Evolutionary conservation across 495 filamentous ascomycete species (phyloP).

Genomic region (Penicillium atrosanguineum): DNA sequence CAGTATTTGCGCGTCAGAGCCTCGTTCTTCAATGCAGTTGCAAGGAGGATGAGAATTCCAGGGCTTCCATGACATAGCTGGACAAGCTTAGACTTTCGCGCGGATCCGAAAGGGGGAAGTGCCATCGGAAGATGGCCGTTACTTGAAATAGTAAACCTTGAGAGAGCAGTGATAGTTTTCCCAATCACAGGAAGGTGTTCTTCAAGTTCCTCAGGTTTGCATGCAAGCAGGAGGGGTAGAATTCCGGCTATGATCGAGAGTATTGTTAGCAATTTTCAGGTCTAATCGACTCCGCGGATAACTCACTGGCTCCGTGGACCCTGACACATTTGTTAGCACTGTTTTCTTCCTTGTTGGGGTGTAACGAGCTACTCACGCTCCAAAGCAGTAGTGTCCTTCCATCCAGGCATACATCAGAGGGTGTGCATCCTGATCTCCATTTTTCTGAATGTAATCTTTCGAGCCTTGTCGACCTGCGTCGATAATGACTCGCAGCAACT

Average conservation of each 20-base stretch:
- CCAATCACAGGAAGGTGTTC: slow-evolving; percentile 36
- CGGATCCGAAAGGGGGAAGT: slow-evolving; percentile 20
- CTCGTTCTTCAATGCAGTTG: slow-evolving; percentile 29
- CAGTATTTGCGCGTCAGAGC: slow-evolving; percentile 27
- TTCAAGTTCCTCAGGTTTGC: slow-evolving; percentile 25
- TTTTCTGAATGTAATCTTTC: slow-evolving; percentile 23
- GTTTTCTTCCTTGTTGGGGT: neutral
- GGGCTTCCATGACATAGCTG: slow-evolving; percentile 50
- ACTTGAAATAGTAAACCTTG: slow-evolving; percentile 31
- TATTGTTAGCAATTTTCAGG: neutral
- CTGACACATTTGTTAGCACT: slow-evolving; percentile 10
- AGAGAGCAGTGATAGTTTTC: slow-evolving; percentile 38
- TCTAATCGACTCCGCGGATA: neutral
- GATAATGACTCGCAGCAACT: slow-evolving; percentile 35
- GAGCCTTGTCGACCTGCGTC: slow-evolving; percentile 34
- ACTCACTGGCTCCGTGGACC: slow-evolving; percentile 35
- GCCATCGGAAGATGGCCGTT: slow-evolving; percentile 44
- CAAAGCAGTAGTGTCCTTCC: slow-evolving; percentile 38
- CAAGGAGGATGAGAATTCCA: slow-evolving; percentile 37
- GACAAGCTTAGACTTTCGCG: slow-evolving; percentile 30
- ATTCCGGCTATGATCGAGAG: slow-evolving; percentile 34
- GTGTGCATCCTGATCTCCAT: slow-evolving; percentile 33
- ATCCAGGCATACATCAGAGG: slow-evolving; percentile 51
- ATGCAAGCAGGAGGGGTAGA: slow-evolving; percentile 41
- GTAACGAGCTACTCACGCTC: slow-evolving; percentile 31